A percentile compares a stretch with the other conserved stretches of the same genome.
Conservation (phyloP, 2,329 filamentous ascomycete species). For the Exophiala oligosperma region DNA sequence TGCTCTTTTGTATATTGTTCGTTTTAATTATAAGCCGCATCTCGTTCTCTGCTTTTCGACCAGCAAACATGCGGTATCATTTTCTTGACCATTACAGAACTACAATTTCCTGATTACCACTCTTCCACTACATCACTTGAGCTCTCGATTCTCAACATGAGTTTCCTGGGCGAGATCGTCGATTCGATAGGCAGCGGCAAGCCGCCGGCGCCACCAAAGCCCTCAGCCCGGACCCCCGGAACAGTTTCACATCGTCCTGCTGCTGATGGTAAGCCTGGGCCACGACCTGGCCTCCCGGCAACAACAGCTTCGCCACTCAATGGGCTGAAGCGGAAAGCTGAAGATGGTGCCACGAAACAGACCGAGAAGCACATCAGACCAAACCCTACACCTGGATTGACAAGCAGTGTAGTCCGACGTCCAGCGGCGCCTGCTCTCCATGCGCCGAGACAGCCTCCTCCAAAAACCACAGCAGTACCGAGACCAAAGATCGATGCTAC, state of each 20-base stretch:
- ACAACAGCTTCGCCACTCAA: slow-evolving; percentile 17
- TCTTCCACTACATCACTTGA: neutral
- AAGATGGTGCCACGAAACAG: slow-evolving; percentile 18
- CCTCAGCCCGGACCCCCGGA: slow-evolving; percentile 12
- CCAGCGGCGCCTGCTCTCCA: slow-evolving; percentile 21
- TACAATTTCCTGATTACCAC: slow-evolving; percentile 4
- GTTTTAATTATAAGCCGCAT: neutral
- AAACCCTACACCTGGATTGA: slow-evolving; percentile 15
- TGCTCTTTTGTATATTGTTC: neutral
- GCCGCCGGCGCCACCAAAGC: slow-evolving; percentile 27
- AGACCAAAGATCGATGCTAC: slow-evolving; percentile 14
- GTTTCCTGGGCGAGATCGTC: slow-evolving; percentile 52
- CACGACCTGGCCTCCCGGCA: slow-evolving; percentile 9
- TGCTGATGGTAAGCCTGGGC: slow-evolving; percentile 9
- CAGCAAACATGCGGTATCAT: neutral
- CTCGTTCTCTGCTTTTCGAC: neutral
- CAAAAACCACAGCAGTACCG: slow-evolving; percentile 5
- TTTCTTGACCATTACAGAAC: neutral
- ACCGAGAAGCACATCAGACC: slow-evolving; percentile 22
- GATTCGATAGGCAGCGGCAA: slow-evolving; percentile 49
- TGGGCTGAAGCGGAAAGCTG: slow-evolving; percentile 27
- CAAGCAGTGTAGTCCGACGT: slow-evolving; percentile 14
- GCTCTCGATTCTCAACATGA: slow-evolving; percentile 19
- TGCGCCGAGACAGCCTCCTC: slow-evolving; percentile 13
- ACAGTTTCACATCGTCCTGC: slow-evolving; percentile 16